These are phyloP conservation scores for Keithomyces neogunnii DNA, from an alignment of 2,329 filamentous ascomycete genomes.

Conservation along the genomic window DNA sequence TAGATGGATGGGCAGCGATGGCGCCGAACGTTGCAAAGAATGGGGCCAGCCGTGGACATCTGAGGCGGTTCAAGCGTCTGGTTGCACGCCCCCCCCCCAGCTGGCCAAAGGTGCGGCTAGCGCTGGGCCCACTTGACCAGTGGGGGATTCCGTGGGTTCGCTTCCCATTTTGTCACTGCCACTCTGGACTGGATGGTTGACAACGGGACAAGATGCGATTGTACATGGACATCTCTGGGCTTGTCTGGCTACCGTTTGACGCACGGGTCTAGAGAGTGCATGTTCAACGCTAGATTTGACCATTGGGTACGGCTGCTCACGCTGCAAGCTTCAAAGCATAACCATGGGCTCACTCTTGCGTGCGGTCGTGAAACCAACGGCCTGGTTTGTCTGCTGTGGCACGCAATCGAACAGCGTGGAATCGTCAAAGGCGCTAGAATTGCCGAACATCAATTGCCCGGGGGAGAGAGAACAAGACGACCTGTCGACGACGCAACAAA, in stretches of 20 bases:
- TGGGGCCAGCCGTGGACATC: not conserved
- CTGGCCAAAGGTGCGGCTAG: not conserved
- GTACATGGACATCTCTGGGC: too few species aligned
- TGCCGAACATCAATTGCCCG: too few species aligned
- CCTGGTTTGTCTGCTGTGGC: not conserved
- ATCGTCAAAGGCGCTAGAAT: not conserved
- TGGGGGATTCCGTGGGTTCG: slow-evolving; percentile 6
- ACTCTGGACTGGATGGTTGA: not conserved
- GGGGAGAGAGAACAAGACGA: too few species aligned
- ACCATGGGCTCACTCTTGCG: not conserved
- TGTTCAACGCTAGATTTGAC: not conserved
- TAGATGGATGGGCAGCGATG: slow-evolving; percentile 6
- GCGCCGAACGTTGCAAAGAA: not conserved
- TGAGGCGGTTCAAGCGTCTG: not conserved
- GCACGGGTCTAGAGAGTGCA: not conserved
- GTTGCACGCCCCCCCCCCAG: not conserved
- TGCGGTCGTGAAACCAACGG: slow-evolving; percentile 1
- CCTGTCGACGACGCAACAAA: too few species aligned
- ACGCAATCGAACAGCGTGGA: slow-evolving; percentile 2
- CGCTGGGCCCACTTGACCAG: not conserved
- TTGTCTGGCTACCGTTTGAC: not conserved
- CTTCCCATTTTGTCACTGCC: not conserved
- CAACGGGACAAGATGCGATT: too few species aligned
- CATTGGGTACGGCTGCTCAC: not conserved
- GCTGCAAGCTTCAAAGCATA: not conserved